These are phyloP conservation scores for Talaromyces amestolkiae DNA, from an alignment of 2,329 filamentous ascomycete genomes.

Conservation along the genomic window DNA sequence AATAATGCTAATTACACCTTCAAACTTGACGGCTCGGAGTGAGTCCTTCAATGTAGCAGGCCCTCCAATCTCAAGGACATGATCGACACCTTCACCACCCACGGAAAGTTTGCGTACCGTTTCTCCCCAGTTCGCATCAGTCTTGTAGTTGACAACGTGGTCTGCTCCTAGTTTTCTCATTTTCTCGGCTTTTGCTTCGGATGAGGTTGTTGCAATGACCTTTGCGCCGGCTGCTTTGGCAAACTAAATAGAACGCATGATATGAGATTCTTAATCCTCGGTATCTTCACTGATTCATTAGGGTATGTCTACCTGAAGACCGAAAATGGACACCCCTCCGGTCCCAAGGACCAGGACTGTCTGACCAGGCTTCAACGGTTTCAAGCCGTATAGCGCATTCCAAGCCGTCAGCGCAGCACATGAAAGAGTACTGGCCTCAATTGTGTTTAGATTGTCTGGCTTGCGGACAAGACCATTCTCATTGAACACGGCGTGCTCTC, in stretches of 20 bases:
- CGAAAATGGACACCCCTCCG: constrained; percentile 60
- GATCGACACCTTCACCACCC: constrained; percentile 56
- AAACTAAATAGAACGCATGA: constrained; percentile 31
- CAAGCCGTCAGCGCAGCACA: constrained; percentile 65
- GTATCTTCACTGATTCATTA: too few species aligned
- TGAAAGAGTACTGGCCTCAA: constrained; percentile 57
- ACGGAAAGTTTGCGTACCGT: constrained; percentile 53
- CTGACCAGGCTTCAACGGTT: constrained; percentile 53
- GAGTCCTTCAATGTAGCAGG: constrained; percentile 59
- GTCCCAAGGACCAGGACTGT: constrained; percentile 62
- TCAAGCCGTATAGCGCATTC: constrained; percentile 63
- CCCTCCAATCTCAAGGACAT: constrained; percentile 66
- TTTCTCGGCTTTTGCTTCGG: constrained; percentile 52
- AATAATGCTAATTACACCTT: constrained; percentile 57
- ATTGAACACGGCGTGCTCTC: constrained; percentile 65
- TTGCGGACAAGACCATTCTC: constrained; percentile 65
- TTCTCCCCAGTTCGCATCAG: constrained; percentile 58
- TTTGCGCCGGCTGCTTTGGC: constrained; percentile 52
- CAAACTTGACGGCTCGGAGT: constrained; percentile 53
- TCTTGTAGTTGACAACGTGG: constrained; percentile 61
- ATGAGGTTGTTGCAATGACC: constrained; percentile 61
- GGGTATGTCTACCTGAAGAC: constrained; percentile 30
- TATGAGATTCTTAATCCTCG: not conserved
- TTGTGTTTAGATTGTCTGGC: constrained; percentile 55
- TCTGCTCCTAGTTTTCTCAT: constrained; percentile 58